A percentile compares a stretch with the other conserved stretches of the same genome.
Conservation (phyloP, 208 protist species). For the Wallacemonas sp. region DNA sequence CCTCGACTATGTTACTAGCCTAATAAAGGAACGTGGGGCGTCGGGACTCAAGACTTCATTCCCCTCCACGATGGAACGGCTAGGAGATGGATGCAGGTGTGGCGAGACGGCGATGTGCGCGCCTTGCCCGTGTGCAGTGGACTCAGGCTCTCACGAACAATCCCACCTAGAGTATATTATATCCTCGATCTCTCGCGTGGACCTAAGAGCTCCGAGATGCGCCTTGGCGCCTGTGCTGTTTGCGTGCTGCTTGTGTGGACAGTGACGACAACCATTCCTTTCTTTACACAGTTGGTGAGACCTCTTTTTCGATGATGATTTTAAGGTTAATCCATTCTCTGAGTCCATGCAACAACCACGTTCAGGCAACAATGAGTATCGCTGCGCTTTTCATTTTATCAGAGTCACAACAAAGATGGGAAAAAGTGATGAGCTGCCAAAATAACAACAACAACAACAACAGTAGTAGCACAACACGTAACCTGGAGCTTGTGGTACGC, state of each 20-base stretch:
- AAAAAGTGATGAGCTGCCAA: no score
- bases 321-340: slow-evolving; percentile 50
- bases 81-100: slow-evolving; percentile 5
- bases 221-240: neutral
- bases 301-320: slow-evolving; percentile 38
- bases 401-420: no score
- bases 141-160: slow-evolving; percentile 52
- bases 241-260: neutral
- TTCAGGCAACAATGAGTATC: no score
- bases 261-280: slow-evolving; percentile 30
- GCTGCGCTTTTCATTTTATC: no score
- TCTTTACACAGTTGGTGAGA: slow-evolving; percentile 47
- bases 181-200: slow-evolving; percentile 52
- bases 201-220: slow-evolving; percentile 62
- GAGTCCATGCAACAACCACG: no score
- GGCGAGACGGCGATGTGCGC: neutral
- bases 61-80: slow-evolving; percentile 15
- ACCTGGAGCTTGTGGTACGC: no score
- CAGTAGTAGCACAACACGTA: no score
- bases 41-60: slow-evolving; percentile 13
- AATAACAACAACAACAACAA: no score
- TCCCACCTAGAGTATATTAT: slow-evolving; percentile 63
- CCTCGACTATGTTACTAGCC: no score
- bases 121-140: neutral
- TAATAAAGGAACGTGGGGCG: slow-evolving; percentile 13